phyloP scores from a whole-genome alignment of 805 yeast genomes.

The Saturnispora zaruensis region DNA sequence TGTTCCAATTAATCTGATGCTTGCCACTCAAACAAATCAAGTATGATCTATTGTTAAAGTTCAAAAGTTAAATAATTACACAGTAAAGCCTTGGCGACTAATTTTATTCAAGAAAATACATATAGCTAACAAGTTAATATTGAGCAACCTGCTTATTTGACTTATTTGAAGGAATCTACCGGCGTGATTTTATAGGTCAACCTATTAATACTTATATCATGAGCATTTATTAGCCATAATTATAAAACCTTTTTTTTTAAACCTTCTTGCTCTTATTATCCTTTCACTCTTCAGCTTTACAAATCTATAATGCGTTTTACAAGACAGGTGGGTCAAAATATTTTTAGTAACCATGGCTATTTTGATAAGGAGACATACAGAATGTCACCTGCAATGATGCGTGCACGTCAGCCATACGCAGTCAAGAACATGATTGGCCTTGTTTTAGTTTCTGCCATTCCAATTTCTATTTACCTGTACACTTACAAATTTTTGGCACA shows the following conservation, averaged over 20 bases:
- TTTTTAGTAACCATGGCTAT: slow-evolving; percentile 24
- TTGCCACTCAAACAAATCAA: too few species aligned
- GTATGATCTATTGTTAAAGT: too few species aligned
- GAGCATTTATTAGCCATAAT: background rate
- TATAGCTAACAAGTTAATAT: too few species aligned
- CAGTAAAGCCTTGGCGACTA: too few species aligned
- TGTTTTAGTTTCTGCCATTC: slow-evolving; percentile 49
- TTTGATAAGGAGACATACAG: slow-evolving; percentile 40
- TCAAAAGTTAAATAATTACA: too few species aligned
- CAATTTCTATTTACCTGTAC: slow-evolving; percentile 57
- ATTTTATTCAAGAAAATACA: too few species aligned
- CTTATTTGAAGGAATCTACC: too few species aligned
- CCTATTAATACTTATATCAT: background rate
- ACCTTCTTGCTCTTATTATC: too few species aligned
- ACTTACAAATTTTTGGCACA: slow-evolving; percentile 58
- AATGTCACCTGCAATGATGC: slow-evolving; percentile 88
- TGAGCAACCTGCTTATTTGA: too few species aligned
- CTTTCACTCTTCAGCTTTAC: background rate
- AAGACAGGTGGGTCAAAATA: slow-evolving; percentile 4
- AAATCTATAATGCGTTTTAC: slow-evolving; percentile 7
- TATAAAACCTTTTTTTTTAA: background rate
- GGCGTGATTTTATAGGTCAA: too few species aligned
- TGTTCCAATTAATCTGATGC: too few species aligned
- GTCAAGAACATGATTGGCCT: slow-evolving; percentile 64
- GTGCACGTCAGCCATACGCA: slow-evolving; percentile 85